Percentiles rank a stretch among this genome's conserved stretches.
Conservation (phyloP, 768 basidiomycete species). For the Dentipellis sp. region DNA sequence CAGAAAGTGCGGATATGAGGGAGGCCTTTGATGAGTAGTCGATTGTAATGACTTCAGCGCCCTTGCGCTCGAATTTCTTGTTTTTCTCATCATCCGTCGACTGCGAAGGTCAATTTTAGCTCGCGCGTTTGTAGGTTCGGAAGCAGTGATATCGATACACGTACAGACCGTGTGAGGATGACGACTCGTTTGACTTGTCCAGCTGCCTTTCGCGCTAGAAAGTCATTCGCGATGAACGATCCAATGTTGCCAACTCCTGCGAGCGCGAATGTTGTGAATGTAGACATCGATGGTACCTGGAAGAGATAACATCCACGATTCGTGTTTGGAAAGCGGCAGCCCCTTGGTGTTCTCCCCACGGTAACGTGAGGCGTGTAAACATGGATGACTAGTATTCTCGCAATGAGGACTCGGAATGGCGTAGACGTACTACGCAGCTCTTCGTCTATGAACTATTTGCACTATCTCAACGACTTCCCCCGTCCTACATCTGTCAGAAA, state of each 20-base stretch:
- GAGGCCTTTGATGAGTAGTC: background rate
- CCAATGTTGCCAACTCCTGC: constrained; percentile 4
- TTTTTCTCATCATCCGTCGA: background rate
- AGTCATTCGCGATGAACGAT: constrained; percentile 1
- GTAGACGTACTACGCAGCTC: no score
- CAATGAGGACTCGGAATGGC: no score
- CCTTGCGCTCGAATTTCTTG: background rate
- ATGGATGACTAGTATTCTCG: no score
- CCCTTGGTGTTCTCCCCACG: no score
- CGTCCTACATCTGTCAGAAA: no score
- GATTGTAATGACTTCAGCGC: background rate
- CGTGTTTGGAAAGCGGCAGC: no score
- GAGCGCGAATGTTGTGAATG: background rate
- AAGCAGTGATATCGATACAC: background rate
- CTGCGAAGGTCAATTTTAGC: background rate
- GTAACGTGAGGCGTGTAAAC: no score
- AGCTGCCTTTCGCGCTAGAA: background rate
- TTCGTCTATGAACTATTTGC: no score
- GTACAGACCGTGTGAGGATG: background rate
- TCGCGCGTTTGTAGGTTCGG: background rate
- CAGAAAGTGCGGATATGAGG: background rate
- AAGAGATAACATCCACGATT: no score
- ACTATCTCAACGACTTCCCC: no score
- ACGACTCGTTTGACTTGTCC: background rate
- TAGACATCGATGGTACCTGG: no score